phyloP scores from a whole-genome alignment of 768 basidiomycete species.

The Rhodosporidiobolus odoratus region DNA sequence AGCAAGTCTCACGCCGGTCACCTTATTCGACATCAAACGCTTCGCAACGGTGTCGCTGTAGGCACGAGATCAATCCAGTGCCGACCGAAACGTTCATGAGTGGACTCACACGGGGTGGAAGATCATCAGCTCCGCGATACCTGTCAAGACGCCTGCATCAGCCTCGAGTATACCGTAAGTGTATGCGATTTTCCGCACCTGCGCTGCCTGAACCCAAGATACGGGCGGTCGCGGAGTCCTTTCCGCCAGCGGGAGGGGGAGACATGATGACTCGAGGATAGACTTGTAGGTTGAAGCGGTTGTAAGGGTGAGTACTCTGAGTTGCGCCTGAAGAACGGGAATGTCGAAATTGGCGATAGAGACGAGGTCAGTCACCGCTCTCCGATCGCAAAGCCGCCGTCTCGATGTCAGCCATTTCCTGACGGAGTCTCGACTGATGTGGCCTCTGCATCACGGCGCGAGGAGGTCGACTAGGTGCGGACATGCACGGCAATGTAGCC shows the following conservation, averaged over 20 bases:
- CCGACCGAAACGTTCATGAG: not conserved
- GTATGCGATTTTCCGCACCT: slow-evolving; percentile 54
- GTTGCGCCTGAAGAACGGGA: not conserved
- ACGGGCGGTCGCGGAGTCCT: slow-evolving; percentile 83
- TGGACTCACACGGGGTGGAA: slow-evolving; percentile 41
- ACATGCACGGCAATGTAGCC: no score
- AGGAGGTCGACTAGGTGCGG: no score
- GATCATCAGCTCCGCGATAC: slow-evolving; percentile 84
- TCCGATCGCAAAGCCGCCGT: no score
- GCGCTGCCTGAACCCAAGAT: slow-evolving; percentile 87
- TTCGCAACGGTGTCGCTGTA: slow-evolving; percentile 92
- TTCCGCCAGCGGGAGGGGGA: slow-evolving; percentile 53
- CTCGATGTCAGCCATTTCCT: no score
- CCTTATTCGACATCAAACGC: slow-evolving; percentile 95
- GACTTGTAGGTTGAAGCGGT: not conserved
- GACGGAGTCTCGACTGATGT: no score
- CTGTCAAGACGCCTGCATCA: slow-evolving; percentile 51
- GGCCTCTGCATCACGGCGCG: no score
- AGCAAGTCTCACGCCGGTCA: slow-evolving; percentile 54
- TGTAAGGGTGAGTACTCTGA: no score
- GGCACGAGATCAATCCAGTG: not conserved
- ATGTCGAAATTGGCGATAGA: no score
- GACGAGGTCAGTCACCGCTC: no score
- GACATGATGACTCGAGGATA: slow-evolving; percentile 49
- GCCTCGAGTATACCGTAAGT: not conserved